Base-by-base conservation (phyloP, 768 basidiomycete genomes). In the Atractiella rhizophila region DNA sequence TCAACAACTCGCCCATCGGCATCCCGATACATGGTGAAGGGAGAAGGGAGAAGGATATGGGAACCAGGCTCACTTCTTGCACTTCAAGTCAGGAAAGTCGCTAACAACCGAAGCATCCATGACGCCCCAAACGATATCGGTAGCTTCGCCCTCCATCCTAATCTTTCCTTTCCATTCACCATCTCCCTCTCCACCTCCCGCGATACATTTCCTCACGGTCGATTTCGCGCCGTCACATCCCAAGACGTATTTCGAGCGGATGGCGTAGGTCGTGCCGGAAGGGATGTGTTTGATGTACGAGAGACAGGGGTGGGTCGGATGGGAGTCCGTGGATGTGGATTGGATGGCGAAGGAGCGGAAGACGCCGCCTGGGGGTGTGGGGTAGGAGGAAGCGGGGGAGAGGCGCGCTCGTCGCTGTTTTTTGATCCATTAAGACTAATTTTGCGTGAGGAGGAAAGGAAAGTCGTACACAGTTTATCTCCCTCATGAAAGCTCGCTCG, bases 101-200 rank as follows among this genome's bases (percentile, higher is more conserved):
- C 74, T 77, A 27, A 71, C 67, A 2, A 29, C 28, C 20, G 20
- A n/a, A 27, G 39, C 42, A 25, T 44, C 43, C 35, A 37, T 44
- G 2, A 28, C 29, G 25, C 30, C 79, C 80, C 80, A 85, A 24
- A 82, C 64, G 46, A 70, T 75, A 40, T 66, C 63, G 11, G 57
- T 65, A 42, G 76, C 74, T 55, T 81, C 76, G 10, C 79, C 80
- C 44, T 78, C 70, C 76, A 81, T 75, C 2, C 57, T 53, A 35
- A 82, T 75, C n/a, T 63, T 62, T 15, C 51, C 51, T 40, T 50
- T 42, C 45, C 43, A 51, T 34, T 52, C 53, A 25, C 53, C 53
- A 31, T 52, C 51, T 6, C 51, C 51, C 2, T 2, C 20, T 11
- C 40, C 13, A 15, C 51, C 51, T 3, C 51, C 53, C 20, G 51